Conservation (phyloP, 2,329 filamentous ascomycete species). For the Colletotrichum sp. region DNA sequence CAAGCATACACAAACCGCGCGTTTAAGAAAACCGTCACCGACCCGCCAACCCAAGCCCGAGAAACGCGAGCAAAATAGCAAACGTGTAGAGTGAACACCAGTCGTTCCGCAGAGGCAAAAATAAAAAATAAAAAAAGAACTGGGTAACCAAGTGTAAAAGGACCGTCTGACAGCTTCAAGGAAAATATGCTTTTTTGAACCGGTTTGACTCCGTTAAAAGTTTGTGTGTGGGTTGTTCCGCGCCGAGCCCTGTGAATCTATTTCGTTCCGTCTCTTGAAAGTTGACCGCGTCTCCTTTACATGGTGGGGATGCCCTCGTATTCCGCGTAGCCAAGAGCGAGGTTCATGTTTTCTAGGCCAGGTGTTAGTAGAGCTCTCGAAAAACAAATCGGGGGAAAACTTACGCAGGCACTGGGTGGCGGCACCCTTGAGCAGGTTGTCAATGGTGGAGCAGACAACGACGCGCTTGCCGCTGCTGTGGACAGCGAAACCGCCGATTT, state of each 20-base stretch:
- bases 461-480: slow-evolving; percentile 88
- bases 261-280: not conserved
- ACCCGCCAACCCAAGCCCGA: not conserved
- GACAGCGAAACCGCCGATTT: slow-evolving; percentile 96
- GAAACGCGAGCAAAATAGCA: not conserved
- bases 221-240: slow-evolving; percentile 5
- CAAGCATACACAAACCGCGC: slow-evolving; percentile 5
- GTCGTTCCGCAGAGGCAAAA: not conserved
- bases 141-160: not conserved
- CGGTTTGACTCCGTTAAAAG: slow-evolving; percentile 18
- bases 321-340: slow-evolving; percentile 86
- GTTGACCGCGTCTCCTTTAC: slow-evolving; percentile 28
- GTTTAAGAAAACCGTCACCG: not conserved
- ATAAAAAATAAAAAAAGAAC: not conserved
- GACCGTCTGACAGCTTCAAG: not conserved
- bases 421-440: slow-evolving; percentile 92
- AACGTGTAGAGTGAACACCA: not conserved
- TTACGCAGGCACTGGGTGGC: slow-evolving; percentile 90
- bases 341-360: slow-evolving; percentile 83
- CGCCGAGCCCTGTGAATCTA: slow-evolving; percentile 18
- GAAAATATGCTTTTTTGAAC: slow-evolving; percentile 18
- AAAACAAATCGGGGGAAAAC: slow-evolving; percentile 39
- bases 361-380: not conserved
- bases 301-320: slow-evolving; percentile 81
- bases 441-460: slow-evolving; percentile 92